phyloP scores from a whole-genome alignment of 225 moss, liverwort and hornwort genomes.

The Bryoerythrophyllum caledonicum region DNA sequence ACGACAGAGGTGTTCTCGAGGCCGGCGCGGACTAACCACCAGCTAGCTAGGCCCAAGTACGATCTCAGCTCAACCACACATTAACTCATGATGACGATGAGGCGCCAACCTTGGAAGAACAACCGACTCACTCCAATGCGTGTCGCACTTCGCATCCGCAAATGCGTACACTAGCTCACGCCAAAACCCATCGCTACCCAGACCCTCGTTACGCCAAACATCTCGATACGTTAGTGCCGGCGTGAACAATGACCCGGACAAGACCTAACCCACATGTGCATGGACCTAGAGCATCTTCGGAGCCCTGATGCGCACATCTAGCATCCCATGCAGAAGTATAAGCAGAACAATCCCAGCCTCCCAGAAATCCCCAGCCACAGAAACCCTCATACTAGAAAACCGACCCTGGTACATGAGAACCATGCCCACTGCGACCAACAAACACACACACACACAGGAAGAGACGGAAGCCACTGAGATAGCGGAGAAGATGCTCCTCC shows the following conservation, averaged over 20 bases:
- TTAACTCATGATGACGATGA: neutral
- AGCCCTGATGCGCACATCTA: slow-evolving; percentile 4
- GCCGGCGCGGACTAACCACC: neutral
- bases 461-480: slow-evolving; percentile 17
- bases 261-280: slow-evolving; percentile 16
- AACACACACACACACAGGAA: neutral
- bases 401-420: neutral
- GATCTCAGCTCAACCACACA: neutral
- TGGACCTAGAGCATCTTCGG: neutral
- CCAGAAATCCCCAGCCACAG: neutral
- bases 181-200: neutral
- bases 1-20: slow-evolving; percentile 25
- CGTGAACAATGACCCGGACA: neutral
- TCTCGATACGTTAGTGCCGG: slow-evolving; percentile 9
- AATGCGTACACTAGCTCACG: slow-evolving; percentile 4
- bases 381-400: slow-evolving; percentile 13
- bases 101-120: neutral
- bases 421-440: neutral
- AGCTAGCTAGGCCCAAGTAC: neutral
- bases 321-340: slow-evolving; percentile 3
- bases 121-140: neutral
- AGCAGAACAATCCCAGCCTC: neutral
- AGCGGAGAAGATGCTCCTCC: slow-evolving; percentile 22
- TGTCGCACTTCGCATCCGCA: neutral
- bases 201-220: neutral